Base-by-base conservation (phyloP, 2,329 filamentous ascomycete genomes). In the Aspergillus quadrilineatus region DNA sequence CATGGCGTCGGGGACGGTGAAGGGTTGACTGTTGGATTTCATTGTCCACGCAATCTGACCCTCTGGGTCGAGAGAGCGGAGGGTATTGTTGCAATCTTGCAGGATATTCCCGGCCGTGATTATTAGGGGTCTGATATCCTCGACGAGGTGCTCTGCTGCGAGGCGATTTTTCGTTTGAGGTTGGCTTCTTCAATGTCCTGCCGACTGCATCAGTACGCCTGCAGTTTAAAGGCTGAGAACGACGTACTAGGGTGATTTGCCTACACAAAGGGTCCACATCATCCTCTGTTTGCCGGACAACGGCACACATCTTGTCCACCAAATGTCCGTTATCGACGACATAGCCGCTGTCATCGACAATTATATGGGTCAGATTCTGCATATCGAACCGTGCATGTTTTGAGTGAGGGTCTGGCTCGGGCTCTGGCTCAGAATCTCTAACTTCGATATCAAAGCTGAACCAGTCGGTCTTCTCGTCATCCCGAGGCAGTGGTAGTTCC, bases 1-100 rank as follows among this genome's bases (percentile, higher is more conserved):
- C 0, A 87, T 87, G 3, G 89, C 90, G 69, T 94, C 89, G 58
- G 84, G 85, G 39, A 17, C 6, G 39, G 17, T n/a, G 4, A 6
- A 6, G n/a, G 34, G 10, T 12, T 37, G 34, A 14, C 34, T 14
- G 34, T 14, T 9, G 8, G 34, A 5, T 37, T 37, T 37, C 5
- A 2, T 86, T 84, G 39, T 86, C 85, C 28, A 88, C 80, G 74
- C 89, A 71, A 96, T 95, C 61, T 87, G 86, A 39, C 92, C 91
- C 69, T 96, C 92, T 0, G 92, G 92, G 67, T 97, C 92, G 50
- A 96, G 85, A 4, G 89, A 91, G 32, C 92, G 90, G 65, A 96
- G 90, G 7, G 88, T 82, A 53, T 91, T 91, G 69, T 96, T 94
- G 74, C 89, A 87, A 74, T 96, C 92, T 65, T 88, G 87, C n/a